Conservation (phyloP, 2,329 filamentous ascomycete genomes). For the Coniochaeta prunicola region DNA sequence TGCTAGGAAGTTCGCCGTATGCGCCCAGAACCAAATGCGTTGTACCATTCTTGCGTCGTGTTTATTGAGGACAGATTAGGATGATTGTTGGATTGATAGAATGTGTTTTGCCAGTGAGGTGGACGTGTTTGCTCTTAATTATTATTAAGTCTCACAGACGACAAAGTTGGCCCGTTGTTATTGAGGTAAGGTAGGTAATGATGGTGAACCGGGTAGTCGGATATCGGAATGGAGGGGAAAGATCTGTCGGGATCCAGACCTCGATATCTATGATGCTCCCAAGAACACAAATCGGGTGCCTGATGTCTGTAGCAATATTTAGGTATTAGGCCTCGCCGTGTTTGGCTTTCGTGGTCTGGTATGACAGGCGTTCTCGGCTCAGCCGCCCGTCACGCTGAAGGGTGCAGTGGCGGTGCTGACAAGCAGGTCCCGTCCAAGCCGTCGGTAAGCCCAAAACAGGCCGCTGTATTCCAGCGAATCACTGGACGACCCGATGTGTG, state of each 20-base stretch:
- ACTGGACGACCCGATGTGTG: not conserved
- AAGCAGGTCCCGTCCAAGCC: not conserved
- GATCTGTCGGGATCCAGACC: not conserved
- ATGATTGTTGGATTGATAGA: not conserved
- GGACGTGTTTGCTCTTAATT: no score
- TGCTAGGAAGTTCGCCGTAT: not conserved
- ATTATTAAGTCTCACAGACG: no score
- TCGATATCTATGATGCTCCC: not conserved
- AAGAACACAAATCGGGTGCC: not conserved
- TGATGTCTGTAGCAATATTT: not conserved
- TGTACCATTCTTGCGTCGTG: not conserved
- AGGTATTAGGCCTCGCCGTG: not conserved
- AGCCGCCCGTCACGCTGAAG: not conserved
- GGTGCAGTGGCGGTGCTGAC: not conserved
- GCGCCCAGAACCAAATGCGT: not conserved
- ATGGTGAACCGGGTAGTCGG: not conserved
- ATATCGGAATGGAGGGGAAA: not conserved
- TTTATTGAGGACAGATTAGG: not conserved
- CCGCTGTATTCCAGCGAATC: not conserved
- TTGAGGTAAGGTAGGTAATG: no score
- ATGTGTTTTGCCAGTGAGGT: not conserved
- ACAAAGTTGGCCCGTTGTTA: no score
- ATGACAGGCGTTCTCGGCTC: not conserved
- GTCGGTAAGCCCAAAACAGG: not conserved
- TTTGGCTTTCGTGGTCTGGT: not conserved